Conservation (phyloP, 176 grass and related monocot genomes). For the Sorghum bicolor region DNA sequence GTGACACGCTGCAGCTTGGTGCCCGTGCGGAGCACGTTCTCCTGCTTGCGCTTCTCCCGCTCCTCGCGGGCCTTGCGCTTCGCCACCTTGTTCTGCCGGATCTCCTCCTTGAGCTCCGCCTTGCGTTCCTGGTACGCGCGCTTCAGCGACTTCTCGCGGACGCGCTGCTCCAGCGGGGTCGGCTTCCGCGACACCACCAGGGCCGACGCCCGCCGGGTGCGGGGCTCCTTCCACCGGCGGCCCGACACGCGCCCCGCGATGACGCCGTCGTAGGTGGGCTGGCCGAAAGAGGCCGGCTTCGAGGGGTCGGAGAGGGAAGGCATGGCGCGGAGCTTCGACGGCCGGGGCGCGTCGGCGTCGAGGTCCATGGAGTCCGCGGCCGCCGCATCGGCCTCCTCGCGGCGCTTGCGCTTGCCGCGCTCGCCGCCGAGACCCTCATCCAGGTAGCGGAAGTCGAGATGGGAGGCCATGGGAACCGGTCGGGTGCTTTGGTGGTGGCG, state of each 20-base stretch:
- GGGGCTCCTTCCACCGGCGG: slow-evolving; percentile 81
- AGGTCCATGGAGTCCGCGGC: slow-evolving; percentile 60
- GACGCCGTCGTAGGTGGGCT: slow-evolving; percentile 84
- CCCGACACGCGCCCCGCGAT: slow-evolving; percentile 81
- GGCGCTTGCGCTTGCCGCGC: slow-evolving; percentile 79
- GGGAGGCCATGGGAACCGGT: slow-evolving; percentile 57
- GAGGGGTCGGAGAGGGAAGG: slow-evolving; percentile 72
- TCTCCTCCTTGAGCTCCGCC: slow-evolving; percentile 89
- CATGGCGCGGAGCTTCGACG: slow-evolving; percentile 66
- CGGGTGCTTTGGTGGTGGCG: background rate
- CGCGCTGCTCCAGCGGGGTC: slow-evolving; percentile 65
- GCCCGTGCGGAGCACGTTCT: slow-evolving; percentile 76
- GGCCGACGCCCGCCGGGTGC: slow-evolving; percentile 68
- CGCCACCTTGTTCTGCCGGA: slow-evolving; percentile 72
- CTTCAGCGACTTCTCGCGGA: slow-evolving; percentile 78
- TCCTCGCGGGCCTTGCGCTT: slow-evolving; percentile 80
- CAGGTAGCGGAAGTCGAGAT: slow-evolving; percentile 86
- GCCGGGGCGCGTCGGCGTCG: slow-evolving; percentile 39
- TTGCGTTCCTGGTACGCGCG: slow-evolving; percentile 70
- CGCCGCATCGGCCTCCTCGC: slow-evolving; percentile 11
- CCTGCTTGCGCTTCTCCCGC: slow-evolving; percentile 89
- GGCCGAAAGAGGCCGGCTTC: slow-evolving; percentile 70
- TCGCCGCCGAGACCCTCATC: slow-evolving; percentile 88
- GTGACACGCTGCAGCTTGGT: slow-evolving; percentile 84
- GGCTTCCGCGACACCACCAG: slow-evolving; percentile 52